Conservation (phyloP, 108 stramenopile genomes). For the Skeletonema menzelii region DNA sequence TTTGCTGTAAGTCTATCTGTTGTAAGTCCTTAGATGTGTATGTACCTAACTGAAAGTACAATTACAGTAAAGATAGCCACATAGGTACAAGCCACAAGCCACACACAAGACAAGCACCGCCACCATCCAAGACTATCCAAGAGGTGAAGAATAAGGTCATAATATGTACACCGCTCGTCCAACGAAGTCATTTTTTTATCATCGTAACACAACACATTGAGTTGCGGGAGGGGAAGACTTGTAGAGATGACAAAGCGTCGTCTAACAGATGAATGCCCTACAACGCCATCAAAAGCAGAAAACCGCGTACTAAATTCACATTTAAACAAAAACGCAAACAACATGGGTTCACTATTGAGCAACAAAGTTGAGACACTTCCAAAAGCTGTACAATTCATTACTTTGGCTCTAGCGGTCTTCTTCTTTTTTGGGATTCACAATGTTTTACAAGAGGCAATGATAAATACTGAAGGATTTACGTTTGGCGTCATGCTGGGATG, state of each 20-base stretch:
- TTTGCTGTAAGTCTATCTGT: too few species aligned
- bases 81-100: too few species aligned
- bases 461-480: constrained; percentile 75
- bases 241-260: not conserved
- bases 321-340: constrained; percentile 1
- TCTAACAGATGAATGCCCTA: constrained; percentile 3
- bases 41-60: too few species aligned
- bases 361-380: constrained; percentile 36
- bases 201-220: too few species aligned
- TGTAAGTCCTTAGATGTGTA: too few species aligned
- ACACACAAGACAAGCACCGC: too few species aligned
- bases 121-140: too few species aligned
- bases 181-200: too few species aligned
- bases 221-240: not conserved
- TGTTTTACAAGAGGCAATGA: constrained; percentile 91
- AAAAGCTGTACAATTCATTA: constrained; percentile 24
- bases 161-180: too few species aligned
- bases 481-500: constrained; percentile 94
- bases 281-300: constrained; percentile 21
- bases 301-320: not conserved
- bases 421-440: constrained; percentile 93
- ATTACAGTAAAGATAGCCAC: too few species aligned
- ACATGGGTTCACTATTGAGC: constrained; percentile 27
- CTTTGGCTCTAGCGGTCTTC: constrained; percentile 52
- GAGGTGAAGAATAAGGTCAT: too few species aligned